phyloP scores from a whole-genome alignment of 139 green algal genomes.

The Coccomyxa sp. region DNA sequence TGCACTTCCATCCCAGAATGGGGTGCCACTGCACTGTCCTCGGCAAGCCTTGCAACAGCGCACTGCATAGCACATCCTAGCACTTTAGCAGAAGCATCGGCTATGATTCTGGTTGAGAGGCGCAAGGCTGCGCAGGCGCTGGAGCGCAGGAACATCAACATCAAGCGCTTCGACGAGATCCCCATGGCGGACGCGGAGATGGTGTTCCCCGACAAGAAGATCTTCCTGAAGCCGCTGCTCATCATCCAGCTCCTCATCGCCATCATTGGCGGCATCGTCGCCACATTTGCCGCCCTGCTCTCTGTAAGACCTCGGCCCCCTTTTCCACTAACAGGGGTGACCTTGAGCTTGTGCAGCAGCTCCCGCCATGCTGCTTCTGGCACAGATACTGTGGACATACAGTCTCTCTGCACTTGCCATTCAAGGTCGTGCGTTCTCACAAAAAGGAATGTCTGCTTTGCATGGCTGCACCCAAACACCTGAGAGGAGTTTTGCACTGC shows the following conservation, averaged over 20 bases:
- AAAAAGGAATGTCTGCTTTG: background rate
- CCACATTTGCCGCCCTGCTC: conserved; percentile 7
- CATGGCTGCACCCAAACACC: too few species aligned
- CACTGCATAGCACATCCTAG: too few species aligned
- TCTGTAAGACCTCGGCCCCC: background rate
- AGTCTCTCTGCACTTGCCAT: background rate
- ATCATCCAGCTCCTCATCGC: conserved; percentile 47
- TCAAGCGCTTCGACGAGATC: conserved; percentile 69
- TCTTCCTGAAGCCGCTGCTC: conserved; percentile 36
- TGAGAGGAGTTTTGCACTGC: too few species aligned
- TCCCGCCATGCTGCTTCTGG: background rate
- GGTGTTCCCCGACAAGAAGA: conserved; percentile 72
- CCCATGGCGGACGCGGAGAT: conserved; percentile 79
- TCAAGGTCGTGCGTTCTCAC: background rate
- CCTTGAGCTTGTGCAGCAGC: background rate
- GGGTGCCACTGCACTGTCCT: too few species aligned
- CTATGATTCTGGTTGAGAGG: background rate
- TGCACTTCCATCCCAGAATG: too few species aligned
- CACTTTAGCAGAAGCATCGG: too few species aligned
- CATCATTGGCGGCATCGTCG: conserved; percentile 33
- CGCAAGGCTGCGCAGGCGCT: conserved; percentile 9
- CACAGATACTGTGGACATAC: background rate
- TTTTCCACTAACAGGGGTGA: background rate
- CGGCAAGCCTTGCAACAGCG: too few species aligned
- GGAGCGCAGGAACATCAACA: conserved; percentile 54